Evolutionary conservation across 2,329 filamentous ascomycete genomes (phyloP).

Genomic region (Scedosporium apiospermum): DNA sequence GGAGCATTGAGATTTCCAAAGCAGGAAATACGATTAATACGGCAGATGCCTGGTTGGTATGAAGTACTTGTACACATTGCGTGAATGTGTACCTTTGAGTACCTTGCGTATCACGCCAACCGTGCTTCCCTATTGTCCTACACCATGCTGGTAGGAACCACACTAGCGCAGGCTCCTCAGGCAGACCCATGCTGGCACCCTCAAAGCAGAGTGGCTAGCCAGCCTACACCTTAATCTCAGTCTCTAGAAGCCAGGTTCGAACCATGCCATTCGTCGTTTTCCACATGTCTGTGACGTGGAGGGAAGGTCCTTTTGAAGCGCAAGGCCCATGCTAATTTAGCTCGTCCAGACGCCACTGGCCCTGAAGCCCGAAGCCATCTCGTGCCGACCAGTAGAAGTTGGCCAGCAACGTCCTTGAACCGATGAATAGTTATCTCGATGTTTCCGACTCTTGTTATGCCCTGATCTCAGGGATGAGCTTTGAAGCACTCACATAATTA

Average conservation of each 20-base stretch:
- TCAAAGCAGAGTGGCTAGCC: not conserved
- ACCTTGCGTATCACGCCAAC: too few relatives aligned
- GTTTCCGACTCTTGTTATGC: too few relatives aligned
- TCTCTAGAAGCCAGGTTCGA: not conserved
- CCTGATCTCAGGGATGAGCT: too few relatives aligned
- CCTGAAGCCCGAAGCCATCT: not conserved
- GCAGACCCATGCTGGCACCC: not conserved
- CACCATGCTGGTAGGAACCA: too few relatives aligned
- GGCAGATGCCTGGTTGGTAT: too few relatives aligned
- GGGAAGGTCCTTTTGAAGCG: not conserved
- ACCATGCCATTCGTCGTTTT: not conserved
- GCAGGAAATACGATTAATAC: too few relatives aligned
- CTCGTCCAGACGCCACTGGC: not conserved
- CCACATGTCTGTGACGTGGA: not conserved
- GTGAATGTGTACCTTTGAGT: too few relatives aligned
- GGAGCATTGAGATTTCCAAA: too few relatives aligned
- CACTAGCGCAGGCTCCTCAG: too few relatives aligned
- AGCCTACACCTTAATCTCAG: not conserved
- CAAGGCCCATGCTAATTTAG: not conserved
- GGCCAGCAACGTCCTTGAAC: not conserved
- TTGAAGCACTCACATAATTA: too few relatives aligned
- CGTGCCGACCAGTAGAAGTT: not conserved
- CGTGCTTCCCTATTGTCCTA: too few relatives aligned
- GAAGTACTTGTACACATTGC: too few relatives aligned
- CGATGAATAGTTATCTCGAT: not conserved